Evolutionary conservation across 1,139 yeast species (phyloP).

Genomic region (Taphrina wiesneri): DNA sequence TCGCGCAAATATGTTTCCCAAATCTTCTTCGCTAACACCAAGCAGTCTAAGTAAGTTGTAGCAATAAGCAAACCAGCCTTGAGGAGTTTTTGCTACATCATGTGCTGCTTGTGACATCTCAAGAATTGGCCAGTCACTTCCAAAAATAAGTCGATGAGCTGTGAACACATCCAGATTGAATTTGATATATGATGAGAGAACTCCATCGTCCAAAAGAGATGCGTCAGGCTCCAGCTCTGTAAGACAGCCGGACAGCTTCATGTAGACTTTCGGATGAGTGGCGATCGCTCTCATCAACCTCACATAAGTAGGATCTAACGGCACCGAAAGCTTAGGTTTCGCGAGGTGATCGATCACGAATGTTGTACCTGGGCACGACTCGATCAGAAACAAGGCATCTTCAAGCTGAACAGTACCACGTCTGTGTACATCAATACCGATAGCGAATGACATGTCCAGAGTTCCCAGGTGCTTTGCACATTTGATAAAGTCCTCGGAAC

Average conservation of each 20-base stretch:
- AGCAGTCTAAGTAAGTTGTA: background rate
- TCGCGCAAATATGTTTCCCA: background rate
- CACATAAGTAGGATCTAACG: background rate
- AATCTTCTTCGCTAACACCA: background rate
- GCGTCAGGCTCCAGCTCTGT: conserved; percentile 8
- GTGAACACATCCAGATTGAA: background rate
- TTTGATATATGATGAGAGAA: background rate
- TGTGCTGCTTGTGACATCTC: background rate
- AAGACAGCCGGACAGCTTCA: conserved; percentile 27
- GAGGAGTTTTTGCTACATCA: conserved; percentile 1
- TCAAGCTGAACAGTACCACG: conserved; percentile 5
- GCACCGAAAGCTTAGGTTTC: conserved; percentile 6
- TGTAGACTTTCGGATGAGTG: background rate
- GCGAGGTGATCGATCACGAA: conserved; percentile 25
- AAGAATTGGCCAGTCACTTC: conserved; percentile 31
- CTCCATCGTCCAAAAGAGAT: background rate
- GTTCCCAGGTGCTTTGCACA: background rate
- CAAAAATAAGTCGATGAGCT: conserved; percentile 7
- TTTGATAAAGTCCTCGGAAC: background rate
- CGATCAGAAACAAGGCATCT: conserved; percentile 8
- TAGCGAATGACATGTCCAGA: conserved; percentile 3
- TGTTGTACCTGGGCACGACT: background rate
- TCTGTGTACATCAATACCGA: conserved; percentile 21
- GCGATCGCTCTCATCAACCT: background rate
- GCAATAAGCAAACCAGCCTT: conserved; percentile 8